phyloP scores from a whole-genome alignment of 768 basidiomycete species.

The Russula earlei region DNA sequence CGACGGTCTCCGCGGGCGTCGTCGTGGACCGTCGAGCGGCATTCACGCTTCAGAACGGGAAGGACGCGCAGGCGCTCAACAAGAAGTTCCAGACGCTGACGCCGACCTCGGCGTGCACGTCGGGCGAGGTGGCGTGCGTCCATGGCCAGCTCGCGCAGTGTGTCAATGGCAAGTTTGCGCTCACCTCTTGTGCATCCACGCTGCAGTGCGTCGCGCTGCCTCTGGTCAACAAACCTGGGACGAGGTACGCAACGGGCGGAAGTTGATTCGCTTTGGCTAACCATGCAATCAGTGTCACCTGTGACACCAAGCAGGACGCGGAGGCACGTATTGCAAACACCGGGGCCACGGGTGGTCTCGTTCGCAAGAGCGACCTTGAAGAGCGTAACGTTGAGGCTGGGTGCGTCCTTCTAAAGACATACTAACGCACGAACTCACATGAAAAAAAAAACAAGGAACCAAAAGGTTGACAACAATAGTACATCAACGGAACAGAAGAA shows the following conservation, averaged over 20 bases:
- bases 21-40: constrained; percentile 17
- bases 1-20: constrained; percentile 8
- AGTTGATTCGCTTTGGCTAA: too few relatives aligned
- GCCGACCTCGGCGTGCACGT: constrained; percentile 27
- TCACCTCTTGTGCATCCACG: constrained; percentile 7
- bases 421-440: too few relatives aligned
- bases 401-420: too few relatives aligned
- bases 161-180: constrained; percentile 17
- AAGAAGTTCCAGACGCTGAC: constrained; percentile 18
- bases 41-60: constrained; percentile 20
- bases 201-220: constrained; percentile 24
- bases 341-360: constrained; percentile 23
- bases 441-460: too few relatives aligned
- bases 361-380: constrained; percentile 13
- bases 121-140: constrained; percentile 24
- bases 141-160: constrained; percentile 20
- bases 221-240: constrained; percentile 26
- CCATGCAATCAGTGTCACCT: constrained; percentile 20
- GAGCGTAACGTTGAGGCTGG: too few relatives aligned
- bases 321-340: constrained; percentile 20
- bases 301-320: constrained; percentile 23
- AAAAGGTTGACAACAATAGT: too few relatives aligned
- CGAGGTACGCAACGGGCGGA: constrained; percentile 18
- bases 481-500: too few relatives aligned
- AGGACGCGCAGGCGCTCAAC: constrained; percentile 24